A percentile compares a stretch with the other conserved stretches of the same genome.
Evolutionary conservation across 352 stramenopile species (phyloP).

Genomic region (Phytophthora foliorum): DNA sequence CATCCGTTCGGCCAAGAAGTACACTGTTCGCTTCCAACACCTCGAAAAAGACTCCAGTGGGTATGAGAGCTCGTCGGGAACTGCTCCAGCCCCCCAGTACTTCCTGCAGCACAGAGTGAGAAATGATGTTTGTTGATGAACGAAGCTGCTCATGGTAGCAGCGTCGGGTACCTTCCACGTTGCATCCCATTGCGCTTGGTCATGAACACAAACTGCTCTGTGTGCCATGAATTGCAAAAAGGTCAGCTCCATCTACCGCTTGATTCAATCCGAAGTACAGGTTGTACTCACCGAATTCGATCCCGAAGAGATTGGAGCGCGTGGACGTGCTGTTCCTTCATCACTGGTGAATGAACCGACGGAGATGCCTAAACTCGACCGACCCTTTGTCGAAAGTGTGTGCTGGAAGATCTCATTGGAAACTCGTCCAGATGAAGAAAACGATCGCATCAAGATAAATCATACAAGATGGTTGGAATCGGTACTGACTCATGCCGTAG

Average conservation of each 20-base stretch:
- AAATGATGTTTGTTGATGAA: background rate
- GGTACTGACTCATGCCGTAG: too few species aligned
- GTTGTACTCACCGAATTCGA: conserved; percentile 39
- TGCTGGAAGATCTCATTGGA: conserved; percentile 26
- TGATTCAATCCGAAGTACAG: background rate
- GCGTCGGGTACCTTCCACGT: conserved; percentile 43
- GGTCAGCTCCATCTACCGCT: background rate
- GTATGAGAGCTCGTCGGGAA: conserved; percentile 45
- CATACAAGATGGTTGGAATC: background rate
- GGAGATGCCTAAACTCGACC: background rate
- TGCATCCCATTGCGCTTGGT: conserved; percentile 50
- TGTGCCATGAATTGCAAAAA: background rate
- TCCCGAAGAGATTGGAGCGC: conserved; percentile 31
- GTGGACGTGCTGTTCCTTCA: conserved; percentile 13
- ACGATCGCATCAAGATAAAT: too few species aligned
- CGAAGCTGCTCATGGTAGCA: too few species aligned
- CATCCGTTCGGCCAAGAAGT: conserved; percentile 35
- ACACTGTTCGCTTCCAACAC: conserved; percentile 63
- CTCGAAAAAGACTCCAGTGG: conserved; percentile 53
- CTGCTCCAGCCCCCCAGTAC: conserved; percentile 43
- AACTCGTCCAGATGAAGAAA: too few species aligned
- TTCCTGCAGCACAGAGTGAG: conserved; percentile 19
- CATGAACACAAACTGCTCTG: conserved; percentile 46
- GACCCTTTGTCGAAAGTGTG: conserved; percentile 6
- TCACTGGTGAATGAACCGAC: conserved; percentile 10